phyloP scores from a whole-genome alignment of 2,329 filamentous ascomycete genomes.

The Claviceps fusiformis region DNA sequence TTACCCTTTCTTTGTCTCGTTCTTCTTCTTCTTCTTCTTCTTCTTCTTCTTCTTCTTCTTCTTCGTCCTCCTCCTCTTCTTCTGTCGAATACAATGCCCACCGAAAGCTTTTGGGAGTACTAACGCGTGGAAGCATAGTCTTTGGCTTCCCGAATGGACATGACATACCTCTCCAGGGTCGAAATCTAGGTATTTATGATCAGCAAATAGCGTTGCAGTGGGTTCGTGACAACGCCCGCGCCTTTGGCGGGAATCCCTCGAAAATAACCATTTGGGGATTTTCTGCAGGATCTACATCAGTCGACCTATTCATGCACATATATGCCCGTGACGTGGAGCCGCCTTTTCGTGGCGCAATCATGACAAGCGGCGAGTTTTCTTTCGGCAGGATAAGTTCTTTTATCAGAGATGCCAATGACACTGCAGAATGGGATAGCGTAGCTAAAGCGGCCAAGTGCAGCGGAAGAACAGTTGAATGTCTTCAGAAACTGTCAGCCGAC shows the following conservation, averaged over 20 bases:
- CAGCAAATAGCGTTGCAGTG: constrained; percentile 16
- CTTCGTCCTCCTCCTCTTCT: too few species aligned
- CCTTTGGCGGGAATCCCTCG: constrained; percentile 14
- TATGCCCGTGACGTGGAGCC: constrained; percentile 7
- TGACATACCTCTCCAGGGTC: constrained; percentile 23
- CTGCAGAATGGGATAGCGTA: constrained; percentile 8
- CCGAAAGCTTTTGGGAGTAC: background rate
- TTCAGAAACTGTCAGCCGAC: constrained; percentile 9
- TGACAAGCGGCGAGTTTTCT: constrained; percentile 17
- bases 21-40: background rate
- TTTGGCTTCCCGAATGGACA: constrained; percentile 31
- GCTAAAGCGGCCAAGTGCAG: constrained; percentile 9
- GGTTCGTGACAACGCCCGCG: constrained; percentile 13
- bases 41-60: background rate
- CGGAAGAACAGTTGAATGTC: constrained; percentile 9
- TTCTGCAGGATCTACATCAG: constrained; percentile 19
- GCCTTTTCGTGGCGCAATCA: constrained; percentile 14
- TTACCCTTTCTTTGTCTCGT: background rate
- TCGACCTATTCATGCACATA: constrained; percentile 14
- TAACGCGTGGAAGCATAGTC: constrained; percentile 6
- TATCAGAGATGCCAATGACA: constrained; percentile 2
- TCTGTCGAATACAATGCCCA: background rate
- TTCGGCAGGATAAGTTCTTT: constrained; percentile 7
- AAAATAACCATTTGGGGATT: constrained; percentile 17
- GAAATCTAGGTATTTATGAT: constrained; percentile 16